phyloP scores from a whole-genome alignment of 257 asterid genomes.

The Craterostigma plantagineum region DNA sequence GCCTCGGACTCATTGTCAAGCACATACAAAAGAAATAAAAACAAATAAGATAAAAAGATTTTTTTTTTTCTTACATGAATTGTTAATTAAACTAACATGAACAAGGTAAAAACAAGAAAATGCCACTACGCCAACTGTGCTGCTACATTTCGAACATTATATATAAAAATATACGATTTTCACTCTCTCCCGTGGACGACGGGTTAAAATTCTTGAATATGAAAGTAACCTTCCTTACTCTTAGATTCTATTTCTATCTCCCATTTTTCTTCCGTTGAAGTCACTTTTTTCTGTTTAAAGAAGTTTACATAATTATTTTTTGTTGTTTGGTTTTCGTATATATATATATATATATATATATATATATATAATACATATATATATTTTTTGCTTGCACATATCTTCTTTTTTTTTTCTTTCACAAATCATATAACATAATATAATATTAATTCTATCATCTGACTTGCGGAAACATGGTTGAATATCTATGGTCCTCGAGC shows the following conservation, averaged over 20 bases:
- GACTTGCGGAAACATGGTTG: too few species aligned
- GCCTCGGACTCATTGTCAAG: neutral
- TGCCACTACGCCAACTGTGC: too few species aligned
- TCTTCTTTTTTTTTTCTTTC: too few species aligned
- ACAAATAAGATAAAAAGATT: neutral
- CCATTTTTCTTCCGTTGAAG: neutral
- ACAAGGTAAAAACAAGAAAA: neutral
- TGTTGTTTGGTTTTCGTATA: too few species aligned
- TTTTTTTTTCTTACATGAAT: neutral
- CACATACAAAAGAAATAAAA: neutral
- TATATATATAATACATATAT: too few species aligned
- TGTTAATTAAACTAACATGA: neutral
- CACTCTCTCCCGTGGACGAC: constrained; percentile 9
- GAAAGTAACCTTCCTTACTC: constrained; percentile 23
- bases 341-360: too few species aligned
- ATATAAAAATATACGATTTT: too few species aligned
- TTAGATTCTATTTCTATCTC: constrained; percentile 29
- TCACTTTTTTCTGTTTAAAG: neutral
- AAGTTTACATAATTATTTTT: neutral
- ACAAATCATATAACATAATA: too few species aligned
- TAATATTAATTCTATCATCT: too few species aligned
- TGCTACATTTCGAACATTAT: neutral
- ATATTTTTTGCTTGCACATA: too few species aligned
- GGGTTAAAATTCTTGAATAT: constrained; percentile 59
- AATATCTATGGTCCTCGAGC: too few species aligned